phyloP scores from a whole-genome alignment of 495 filamentous ascomycete species.

The Aspergillus haitiensis region DNA sequence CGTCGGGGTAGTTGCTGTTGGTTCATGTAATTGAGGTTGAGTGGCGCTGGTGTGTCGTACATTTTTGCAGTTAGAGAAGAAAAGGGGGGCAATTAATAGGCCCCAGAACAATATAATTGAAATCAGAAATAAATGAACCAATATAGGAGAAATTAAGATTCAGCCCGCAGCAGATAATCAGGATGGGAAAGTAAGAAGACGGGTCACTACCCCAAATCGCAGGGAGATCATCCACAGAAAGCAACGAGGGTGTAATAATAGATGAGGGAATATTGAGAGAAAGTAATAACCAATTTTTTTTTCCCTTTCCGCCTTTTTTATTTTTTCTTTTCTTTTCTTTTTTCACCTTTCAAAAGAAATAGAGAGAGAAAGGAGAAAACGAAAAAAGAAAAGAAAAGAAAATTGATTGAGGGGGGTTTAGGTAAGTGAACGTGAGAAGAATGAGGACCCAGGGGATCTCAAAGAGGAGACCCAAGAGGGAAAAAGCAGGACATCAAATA shows the following conservation, averaged over 20 bases:
- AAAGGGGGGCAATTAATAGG: constrained; percentile 10
- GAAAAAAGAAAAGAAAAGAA: constrained; percentile 8
- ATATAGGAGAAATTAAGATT: constrained; percentile 8
- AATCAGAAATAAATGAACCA: constrained; percentile 2
- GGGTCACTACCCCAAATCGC: neutral
- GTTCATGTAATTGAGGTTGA: constrained; percentile 41
- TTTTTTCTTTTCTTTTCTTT: too few relatives aligned
- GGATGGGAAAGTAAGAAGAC: constrained; percentile 12
- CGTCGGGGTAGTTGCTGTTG: constrained; percentile 38
- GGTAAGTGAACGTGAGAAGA: constrained; percentile 19
- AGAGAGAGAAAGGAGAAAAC: neutral
- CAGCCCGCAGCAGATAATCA: neutral
- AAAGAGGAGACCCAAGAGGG: constrained; percentile 5
- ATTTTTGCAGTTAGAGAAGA: constrained; percentile 23
- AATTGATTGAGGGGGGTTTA: constrained; percentile 2
- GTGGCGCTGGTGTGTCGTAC: constrained; percentile 33
- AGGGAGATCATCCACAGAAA: neutral
- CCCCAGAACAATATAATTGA: constrained; percentile 1
- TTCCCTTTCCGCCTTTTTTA: too few relatives aligned
- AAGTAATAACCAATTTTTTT: too few relatives aligned
- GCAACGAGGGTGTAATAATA: constrained; percentile 4
- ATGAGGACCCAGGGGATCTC: constrained; percentile 5
- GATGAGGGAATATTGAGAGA: neutral
- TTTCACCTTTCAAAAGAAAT: neutral
- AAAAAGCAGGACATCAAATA: constrained; percentile 13